A percentile compares a stretch with the other conserved stretches of the same genome.
These are phyloP conservation scores for Rhypophila decipiens DNA, from an alignment of 495 filamentous ascomycete species.

Conservation along the genomic window DNA sequence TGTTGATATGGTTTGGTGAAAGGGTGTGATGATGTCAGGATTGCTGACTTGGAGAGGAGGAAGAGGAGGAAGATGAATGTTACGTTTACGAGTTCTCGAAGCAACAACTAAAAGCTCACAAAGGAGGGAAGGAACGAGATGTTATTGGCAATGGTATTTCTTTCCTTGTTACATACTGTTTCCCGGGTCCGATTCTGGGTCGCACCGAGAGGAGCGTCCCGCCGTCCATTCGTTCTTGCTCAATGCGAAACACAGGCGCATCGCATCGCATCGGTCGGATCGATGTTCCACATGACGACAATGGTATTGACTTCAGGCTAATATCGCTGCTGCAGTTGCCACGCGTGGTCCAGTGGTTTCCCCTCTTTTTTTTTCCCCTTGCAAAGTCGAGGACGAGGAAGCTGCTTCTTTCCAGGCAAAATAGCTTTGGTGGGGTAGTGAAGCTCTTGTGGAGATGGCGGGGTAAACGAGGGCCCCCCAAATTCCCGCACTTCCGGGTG, in stretches of 20 bases:
- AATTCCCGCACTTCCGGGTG: too few species aligned
- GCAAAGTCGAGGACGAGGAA: constrained; percentile 6
- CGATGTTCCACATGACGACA: constrained; percentile 20
- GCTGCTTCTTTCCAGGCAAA: too few species aligned
- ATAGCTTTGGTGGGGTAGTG: constrained; percentile 8
- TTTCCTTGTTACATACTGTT: not conserved
- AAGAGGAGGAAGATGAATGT: not conserved
- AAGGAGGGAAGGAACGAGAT: not conserved
- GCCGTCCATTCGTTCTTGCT: not conserved
- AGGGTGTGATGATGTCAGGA: constrained; percentile 9
- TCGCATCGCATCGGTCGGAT: not conserved
- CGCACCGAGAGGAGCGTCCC: not conserved
- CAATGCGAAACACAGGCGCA: constrained; percentile 6
- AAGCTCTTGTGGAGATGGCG: too few species aligned
- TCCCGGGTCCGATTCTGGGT: not conserved
- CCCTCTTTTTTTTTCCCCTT: not conserved
- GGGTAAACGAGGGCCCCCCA: too few species aligned
- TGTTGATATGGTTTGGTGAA: not conserved
- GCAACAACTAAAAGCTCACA: not conserved
- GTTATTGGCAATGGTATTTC: not conserved
- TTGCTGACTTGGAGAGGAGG: too few species aligned
- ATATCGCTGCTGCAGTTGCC: constrained; percentile 13
- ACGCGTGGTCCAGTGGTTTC: constrained; percentile 11
- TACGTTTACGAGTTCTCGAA: not conserved
- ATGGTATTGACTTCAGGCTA: constrained; percentile 22